These are phyloP conservation scores for Endocalyx cinctus DNA, from an alignment of 2,329 filamentous ascomycete species.

Conservation along the genomic window DNA sequence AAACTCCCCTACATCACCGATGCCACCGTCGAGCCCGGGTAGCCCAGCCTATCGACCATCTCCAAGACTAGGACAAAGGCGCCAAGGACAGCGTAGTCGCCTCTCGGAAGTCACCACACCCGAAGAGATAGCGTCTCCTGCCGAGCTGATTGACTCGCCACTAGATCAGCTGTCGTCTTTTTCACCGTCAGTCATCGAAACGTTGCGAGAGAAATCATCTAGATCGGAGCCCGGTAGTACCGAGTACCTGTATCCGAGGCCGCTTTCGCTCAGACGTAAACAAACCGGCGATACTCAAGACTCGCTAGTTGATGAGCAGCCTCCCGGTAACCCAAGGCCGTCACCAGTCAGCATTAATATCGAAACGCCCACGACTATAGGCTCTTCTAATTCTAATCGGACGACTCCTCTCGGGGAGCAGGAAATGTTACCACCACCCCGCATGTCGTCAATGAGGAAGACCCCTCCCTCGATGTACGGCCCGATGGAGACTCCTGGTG, in stretches of 20 bases:
- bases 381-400: neutral
- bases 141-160: constrained; percentile 8
- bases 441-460: constrained; percentile 9
- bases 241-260: constrained; percentile 8
- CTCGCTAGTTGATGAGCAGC: neutral
- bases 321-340: neutral
- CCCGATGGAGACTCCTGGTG: neutral
- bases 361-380: neutral
- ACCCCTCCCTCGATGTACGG: constrained; percentile 5
- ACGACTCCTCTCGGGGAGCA: neutral
- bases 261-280: constrained; percentile 5
- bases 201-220: constrained; percentile 8
- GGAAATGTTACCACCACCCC: constrained; percentile 3
- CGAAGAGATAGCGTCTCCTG: constrained; percentile 14
- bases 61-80: constrained; percentile 12
- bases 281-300: neutral
- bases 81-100: constrained; percentile 19
- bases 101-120: constrained; percentile 27
- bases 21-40: constrained; percentile 3
- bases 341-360: neutral
- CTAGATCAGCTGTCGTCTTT: constrained; percentile 1
- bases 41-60: constrained; percentile 10
- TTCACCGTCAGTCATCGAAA: constrained; percentile 7
- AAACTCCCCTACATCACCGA: constrained; percentile 10
- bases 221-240: neutral